A percentile compares a stretch with the other conserved stretches of the same genome.
phyloP scores from a whole-genome alignment of 768 basidiomycete genomes.

The Steccherinum ochraceum region DNA sequence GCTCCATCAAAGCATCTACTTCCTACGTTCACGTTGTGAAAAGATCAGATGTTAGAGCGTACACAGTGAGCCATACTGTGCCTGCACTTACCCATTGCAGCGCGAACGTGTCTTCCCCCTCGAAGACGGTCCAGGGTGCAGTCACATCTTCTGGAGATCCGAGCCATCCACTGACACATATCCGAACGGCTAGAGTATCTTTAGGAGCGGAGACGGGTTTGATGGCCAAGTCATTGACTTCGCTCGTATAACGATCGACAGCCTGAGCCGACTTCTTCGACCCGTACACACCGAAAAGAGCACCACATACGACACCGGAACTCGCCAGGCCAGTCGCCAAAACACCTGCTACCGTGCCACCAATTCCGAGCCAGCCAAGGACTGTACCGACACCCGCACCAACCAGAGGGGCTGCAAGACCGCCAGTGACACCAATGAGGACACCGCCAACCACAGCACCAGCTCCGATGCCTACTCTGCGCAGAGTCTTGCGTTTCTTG shows the following conservation, averaged over 20 bases:
- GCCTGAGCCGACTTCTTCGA: constrained; percentile 41
- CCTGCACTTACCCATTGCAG: constrained; percentile 44
- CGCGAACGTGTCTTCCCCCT: constrained; percentile 44
- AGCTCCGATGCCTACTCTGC: constrained; percentile 42
- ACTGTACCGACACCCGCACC: constrained; percentile 46
- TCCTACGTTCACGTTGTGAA: constrained; percentile 30
- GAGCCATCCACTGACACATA: constrained; percentile 56
- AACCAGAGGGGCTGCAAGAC: constrained; percentile 51
- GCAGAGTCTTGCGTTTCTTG: constrained; percentile 30
- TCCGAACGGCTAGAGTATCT: constrained; percentile 42
- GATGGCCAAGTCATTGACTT: constrained; percentile 48
- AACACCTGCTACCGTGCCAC: constrained; percentile 45
- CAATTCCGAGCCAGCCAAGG: constrained; percentile 45
- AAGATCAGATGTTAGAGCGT: neutral
- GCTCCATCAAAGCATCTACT: constrained; percentile 43
- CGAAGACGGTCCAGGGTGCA: constrained; percentile 46
- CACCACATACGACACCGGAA: constrained; percentile 50
- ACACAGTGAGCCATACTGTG: neutral
- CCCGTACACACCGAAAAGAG: constrained; percentile 52
- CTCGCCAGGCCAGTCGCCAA: constrained; percentile 48
- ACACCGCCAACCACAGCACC: constrained; percentile 51
- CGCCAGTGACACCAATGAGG: constrained; percentile 51
- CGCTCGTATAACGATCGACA: constrained; percentile 44
- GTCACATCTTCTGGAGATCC: constrained; percentile 36
- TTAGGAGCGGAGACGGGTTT: constrained; percentile 33